A percentile compares a stretch with the other conserved stretches of the same genome.
These are phyloP conservation scores for Globisporangium solare DNA, from an alignment of 352 stramenopile species.

Conservation along the genomic window DNA sequence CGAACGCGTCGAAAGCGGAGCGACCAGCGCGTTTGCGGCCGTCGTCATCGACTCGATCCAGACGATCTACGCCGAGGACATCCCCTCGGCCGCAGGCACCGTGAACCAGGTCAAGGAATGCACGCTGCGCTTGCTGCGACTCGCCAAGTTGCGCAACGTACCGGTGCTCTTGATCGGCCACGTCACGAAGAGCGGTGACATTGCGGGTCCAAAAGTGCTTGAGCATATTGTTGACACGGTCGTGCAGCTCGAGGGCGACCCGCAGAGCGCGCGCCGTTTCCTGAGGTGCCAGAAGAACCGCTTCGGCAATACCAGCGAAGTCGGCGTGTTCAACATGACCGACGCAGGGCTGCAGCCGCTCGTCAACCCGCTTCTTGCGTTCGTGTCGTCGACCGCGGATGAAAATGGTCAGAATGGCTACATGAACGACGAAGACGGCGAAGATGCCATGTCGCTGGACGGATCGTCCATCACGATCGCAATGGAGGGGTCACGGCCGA, in stretches of 20 bases:
- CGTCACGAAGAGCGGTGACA: slow-evolving; percentile 96
- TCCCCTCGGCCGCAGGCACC: slow-evolving; percentile 68
- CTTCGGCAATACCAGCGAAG: slow-evolving; percentile 94
- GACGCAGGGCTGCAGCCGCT: slow-evolving; percentile 77
- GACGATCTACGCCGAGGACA: slow-evolving; percentile 91
- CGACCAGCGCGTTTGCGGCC: slow-evolving; percentile 34
- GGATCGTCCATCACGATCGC: slow-evolving; percentile 89
- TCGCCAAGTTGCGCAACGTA: slow-evolving; percentile 91
- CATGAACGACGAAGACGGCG: slow-evolving; percentile 16
- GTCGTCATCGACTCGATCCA: slow-evolving; percentile 97
- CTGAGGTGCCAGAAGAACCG: slow-evolving; percentile 94
- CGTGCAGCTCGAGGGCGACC: slow-evolving; percentile 93
- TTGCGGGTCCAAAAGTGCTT: slow-evolving; percentile 91
- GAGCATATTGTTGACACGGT: slow-evolving; percentile 94
- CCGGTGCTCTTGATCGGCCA: slow-evolving; percentile 95
- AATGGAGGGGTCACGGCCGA: slow-evolving; percentile 92
- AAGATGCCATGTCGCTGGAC: slow-evolving; percentile 26
- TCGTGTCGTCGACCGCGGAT: slow-evolving; percentile 45
- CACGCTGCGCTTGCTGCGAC: slow-evolving; percentile 89
- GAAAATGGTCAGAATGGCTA: slow-evolving; percentile 23
- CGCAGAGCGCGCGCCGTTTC: slow-evolving; percentile 80
- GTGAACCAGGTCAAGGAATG: slow-evolving; percentile 96
- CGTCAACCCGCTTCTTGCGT: slow-evolving; percentile 71
- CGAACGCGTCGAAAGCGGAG: slow-evolving; percentile 11
- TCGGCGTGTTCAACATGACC: slow-evolving; percentile 96